Conservation (phyloP, 2,329 filamentous ascomycete genomes). For the Colletotrichum sp. region DNA sequence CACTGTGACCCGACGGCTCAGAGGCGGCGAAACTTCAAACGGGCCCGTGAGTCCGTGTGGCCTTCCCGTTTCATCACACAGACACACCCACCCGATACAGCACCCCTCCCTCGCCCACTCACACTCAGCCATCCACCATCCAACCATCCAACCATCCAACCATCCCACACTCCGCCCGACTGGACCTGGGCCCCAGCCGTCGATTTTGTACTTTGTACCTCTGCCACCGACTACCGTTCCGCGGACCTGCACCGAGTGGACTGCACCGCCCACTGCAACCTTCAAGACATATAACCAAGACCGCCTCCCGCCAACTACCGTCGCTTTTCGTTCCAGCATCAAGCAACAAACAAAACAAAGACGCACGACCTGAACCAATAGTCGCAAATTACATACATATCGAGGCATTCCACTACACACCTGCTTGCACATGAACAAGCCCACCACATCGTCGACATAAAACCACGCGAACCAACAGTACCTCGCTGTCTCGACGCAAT, state of each 20-base stretch:
- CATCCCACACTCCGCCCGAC: conserved; percentile 10
- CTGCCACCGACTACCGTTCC: background rate
- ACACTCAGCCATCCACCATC: conserved; percentile 7
- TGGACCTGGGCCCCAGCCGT: background rate
- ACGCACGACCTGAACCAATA: background rate
- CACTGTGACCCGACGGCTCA: background rate
- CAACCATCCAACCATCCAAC: conserved; percentile 16
- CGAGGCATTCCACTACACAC: background rate
- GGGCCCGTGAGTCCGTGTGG: conserved; percentile 19
- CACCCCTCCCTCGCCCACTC: background rate
- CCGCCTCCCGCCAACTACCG: background rate
- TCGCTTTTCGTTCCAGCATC: background rate
- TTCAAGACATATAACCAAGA: conserved; percentile 21
- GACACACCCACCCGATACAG: background rate
- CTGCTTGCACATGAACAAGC: background rate
- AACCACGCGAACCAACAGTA: background rate
- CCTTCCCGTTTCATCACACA: conserved; percentile 23
- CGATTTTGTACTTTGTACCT: background rate
- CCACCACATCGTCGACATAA: background rate
- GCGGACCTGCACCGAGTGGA: background rate
- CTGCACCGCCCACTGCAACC: background rate
- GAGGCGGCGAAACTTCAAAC: conserved; percentile 20
- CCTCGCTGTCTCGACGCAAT: background rate
- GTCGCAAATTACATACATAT: background rate
- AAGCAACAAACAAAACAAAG: conserved; percentile 12